Conservation (phyloP, 495 filamentous ascomycete genomes). For the Cenococcum geophilum region DNA sequence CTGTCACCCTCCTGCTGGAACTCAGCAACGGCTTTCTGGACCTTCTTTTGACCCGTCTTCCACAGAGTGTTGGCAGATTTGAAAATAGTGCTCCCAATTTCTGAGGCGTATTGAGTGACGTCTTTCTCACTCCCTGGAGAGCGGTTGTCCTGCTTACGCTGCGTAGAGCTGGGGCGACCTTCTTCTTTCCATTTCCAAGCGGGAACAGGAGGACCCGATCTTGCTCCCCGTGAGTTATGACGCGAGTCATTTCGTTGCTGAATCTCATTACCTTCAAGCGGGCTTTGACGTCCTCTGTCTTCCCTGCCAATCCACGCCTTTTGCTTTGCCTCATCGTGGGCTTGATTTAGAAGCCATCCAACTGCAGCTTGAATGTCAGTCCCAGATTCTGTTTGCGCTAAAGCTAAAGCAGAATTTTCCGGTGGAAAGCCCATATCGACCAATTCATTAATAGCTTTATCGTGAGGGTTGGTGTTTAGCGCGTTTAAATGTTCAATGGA, state of each 20-base stretch:
- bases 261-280: conserved; percentile 32
- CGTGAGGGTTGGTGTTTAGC: conserved; percentile 51
- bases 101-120: conserved; percentile 70
- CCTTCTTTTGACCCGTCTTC: conserved; percentile 88
- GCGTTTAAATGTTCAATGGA: conserved; percentile 31
- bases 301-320: conserved; percentile 43
- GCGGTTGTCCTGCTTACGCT: conserved; percentile 46
- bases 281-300: conserved; percentile 21
- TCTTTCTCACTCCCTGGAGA: conserved; percentile 65
- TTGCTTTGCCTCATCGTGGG: conserved; percentile 66
- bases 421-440: conserved; percentile 92
- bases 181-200: conserved; percentile 46
- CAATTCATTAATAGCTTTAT: conserved; percentile 79
- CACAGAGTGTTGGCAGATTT: conserved; percentile 93
- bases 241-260: conserved; percentile 32
- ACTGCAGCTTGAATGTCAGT: conserved; percentile 82
- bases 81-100: conserved; percentile 73
- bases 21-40: conserved; percentile 90
- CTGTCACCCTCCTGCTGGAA: conserved; percentile 77
- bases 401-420: conserved; percentile 69
- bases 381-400: conserved; percentile 71
- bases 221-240: conserved; percentile 37
- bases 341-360: conserved; percentile 82
- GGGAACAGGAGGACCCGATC: conserved; percentile 34
- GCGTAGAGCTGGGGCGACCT: conserved; percentile 33